These are phyloP conservation scores for Linum tenue DNA, from an alignment of 345 rosid species.

Conservation along the genomic window DNA sequence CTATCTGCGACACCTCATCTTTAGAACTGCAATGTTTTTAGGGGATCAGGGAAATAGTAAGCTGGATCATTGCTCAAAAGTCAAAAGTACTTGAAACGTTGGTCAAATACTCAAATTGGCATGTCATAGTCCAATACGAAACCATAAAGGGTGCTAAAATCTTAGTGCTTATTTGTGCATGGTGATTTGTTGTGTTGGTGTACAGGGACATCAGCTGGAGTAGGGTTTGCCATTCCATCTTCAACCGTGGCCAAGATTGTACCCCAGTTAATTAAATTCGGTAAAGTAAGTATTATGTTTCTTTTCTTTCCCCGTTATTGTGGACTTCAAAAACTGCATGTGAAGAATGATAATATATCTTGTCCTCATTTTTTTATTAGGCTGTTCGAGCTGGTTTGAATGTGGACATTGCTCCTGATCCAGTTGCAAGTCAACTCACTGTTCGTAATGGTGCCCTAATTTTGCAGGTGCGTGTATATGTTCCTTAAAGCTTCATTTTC, in stretches of 20 bases:
- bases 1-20: neutral
- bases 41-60: too few species aligned
- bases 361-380: slow-evolving; percentile 27
- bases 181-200: slow-evolving; percentile 1
- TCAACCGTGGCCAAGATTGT: slow-evolving; percentile 81
- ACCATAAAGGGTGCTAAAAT: neutral
- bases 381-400: slow-evolving; percentile 79
- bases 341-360: neutral
- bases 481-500: neutral
- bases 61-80: too few species aligned
- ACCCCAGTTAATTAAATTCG: slow-evolving; percentile 74
- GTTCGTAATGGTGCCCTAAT: slow-evolving; percentile 87
- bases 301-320: neutral
- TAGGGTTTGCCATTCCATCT: slow-evolving; percentile 94
- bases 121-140: neutral
- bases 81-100: too few species aligned
- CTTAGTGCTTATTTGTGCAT: neutral
- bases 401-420: slow-evolving; percentile 78
- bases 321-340: neutral
- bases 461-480: slow-evolving; percentile 43
- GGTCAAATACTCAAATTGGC: neutral
- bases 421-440: slow-evolving; percentile 79
- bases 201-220: slow-evolving; percentile 92
- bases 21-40: too few species aligned
- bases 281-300: slow-evolving; percentile 49